These are phyloP conservation scores for Syzygium malaccense DNA, from an alignment of 441 rosid genomes.

Conservation along the genomic window DNA sequence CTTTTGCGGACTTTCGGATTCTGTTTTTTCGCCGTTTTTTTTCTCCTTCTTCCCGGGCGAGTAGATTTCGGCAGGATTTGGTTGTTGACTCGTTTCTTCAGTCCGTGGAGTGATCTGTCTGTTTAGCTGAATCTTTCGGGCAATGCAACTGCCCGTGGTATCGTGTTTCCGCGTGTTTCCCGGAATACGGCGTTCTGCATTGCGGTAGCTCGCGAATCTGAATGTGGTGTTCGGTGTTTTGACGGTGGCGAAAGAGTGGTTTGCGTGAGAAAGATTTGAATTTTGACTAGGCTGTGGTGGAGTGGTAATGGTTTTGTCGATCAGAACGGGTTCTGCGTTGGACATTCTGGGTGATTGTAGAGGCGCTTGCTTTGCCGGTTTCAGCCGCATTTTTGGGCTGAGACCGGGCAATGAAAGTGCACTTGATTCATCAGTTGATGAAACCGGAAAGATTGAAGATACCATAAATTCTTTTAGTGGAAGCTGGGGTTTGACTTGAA, in stretches of 20 bases:
- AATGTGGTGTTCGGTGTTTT: not conserved
- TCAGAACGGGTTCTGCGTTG: not conserved
- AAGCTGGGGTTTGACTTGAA: not conserved
- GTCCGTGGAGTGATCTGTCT: not conserved
- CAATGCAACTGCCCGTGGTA: not conserved
- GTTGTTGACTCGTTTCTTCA: not conserved
- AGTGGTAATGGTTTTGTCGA: not conserved
- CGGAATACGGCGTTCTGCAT: not conserved
- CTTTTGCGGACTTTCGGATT: not conserved
- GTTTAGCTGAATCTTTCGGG: not conserved
- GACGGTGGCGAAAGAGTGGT: not conserved
- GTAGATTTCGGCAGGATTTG: not conserved
- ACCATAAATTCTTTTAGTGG: not conserved
- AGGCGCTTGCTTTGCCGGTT: not conserved
- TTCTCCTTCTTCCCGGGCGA: not conserved
- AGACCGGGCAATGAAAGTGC: not conserved
- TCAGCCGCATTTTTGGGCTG: not conserved
- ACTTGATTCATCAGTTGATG: not conserved
- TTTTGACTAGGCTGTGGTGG: not conserved
- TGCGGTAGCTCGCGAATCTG: not conserved
- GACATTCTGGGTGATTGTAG: not conserved
- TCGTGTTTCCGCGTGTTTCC: not conserved
- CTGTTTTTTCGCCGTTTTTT: not conserved
- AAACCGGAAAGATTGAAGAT: not conserved
- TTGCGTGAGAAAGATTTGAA: not conserved